These are phyloP conservation scores for Sarcocystis neurona DNA, from an alignment of 169 alveolate species.

Conservation along the genomic window DNA sequence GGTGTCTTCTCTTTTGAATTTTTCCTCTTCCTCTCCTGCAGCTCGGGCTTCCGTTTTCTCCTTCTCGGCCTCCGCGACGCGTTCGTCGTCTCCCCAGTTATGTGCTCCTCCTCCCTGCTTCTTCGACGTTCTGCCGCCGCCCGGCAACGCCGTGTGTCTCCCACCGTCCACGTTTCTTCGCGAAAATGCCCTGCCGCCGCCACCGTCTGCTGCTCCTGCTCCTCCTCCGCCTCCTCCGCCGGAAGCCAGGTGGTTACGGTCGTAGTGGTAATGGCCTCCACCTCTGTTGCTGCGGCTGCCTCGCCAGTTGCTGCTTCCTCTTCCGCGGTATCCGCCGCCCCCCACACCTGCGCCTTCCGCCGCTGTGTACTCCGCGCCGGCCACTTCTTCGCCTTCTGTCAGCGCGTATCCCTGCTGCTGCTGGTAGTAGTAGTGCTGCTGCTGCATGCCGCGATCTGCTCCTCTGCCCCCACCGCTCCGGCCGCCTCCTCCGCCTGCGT, in stretches of 20 bases:
- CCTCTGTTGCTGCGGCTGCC: not conserved
- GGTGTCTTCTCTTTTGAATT: no score
- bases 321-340: not conserved
- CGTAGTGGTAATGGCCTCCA: no score
- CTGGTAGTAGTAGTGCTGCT: not conserved
- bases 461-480: not conserved
- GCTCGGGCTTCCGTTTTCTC: not conserved
- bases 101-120: constrained; percentile 11
- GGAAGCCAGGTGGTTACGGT: no score
- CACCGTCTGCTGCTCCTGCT: not conserved
- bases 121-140: not conserved
- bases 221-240: constrained; percentile 17
- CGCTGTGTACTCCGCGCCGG: not conserved
- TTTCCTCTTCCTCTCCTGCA: not conserved
- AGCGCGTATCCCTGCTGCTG: not conserved
- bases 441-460: not conserved
- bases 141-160: not conserved
- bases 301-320: not conserved
- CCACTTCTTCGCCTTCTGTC: not conserved
- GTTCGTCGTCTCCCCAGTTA: constrained; percentile 27
- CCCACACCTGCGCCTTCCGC: not conserved
- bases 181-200: constrained; percentile 3
- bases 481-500: not conserved
- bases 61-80: not conserved
- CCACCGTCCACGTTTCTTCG: no score